These are phyloP conservation scores for Isoetes taiwanensis DNA, from an alignment of 75 land plant species.

Conservation along the genomic window DNA sequence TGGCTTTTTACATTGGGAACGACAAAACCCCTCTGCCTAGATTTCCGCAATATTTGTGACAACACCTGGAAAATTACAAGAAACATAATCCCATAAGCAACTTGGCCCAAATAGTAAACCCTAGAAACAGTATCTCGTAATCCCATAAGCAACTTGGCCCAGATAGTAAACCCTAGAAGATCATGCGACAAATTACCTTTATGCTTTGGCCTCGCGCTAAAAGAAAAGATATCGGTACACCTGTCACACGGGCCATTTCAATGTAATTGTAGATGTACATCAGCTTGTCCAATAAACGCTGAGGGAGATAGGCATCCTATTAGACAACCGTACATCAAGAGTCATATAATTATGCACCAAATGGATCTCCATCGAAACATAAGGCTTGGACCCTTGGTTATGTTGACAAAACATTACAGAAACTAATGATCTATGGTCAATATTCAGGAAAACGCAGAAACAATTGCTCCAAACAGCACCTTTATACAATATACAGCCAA, in stretches of 20 bases:
- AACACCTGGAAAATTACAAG: slow-evolving; percentile 45
- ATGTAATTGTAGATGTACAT: slow-evolving; percentile 94
- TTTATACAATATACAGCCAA: slow-evolving; percentile 96
- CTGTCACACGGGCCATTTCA: slow-evolving; percentile 98
- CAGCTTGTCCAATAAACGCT: slow-evolving; percentile 81
- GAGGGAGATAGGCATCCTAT: slow-evolving; percentile 99
- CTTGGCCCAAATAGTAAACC: neutral
- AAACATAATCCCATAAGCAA: neutral
- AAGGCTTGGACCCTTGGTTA: neutral
- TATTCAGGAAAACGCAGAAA: neutral
- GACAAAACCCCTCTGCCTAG: slow-evolving; percentile 69
- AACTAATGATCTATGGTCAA: neutral
- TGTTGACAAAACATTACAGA: neutral
- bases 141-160: neutral
- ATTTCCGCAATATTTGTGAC: slow-evolving; percentile 92
- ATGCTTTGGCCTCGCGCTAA: slow-evolving; percentile 97
- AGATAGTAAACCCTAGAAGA: neutral
- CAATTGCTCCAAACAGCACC: slow-evolving; percentile 20
- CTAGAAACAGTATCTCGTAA: neutral
- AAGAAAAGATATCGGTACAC: slow-evolving; percentile 93
- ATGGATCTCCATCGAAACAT: neutral
- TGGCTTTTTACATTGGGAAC: slow-evolving; percentile 82
- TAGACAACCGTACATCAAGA: slow-evolving; percentile 3
- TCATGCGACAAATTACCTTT: slow-evolving; percentile 35
- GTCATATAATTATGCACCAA: neutral